Percentiles rank a stretch among this genome's conserved stretches.
Conservation (phyloP, 768 basidiomycete species). For the Hygrophoropsis aurantiaca region DNA sequence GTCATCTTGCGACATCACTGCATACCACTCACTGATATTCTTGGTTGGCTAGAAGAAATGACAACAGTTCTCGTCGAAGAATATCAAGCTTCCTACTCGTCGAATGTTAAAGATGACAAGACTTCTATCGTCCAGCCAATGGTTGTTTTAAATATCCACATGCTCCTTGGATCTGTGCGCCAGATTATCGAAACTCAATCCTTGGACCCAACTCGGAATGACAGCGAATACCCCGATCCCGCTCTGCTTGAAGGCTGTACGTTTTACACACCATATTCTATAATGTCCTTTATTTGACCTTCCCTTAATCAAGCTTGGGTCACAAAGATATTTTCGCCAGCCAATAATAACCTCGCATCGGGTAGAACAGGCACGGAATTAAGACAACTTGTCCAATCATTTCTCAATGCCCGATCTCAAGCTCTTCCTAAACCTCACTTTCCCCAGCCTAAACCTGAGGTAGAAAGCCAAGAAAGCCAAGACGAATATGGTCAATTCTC, state of each 20-base stretch:
- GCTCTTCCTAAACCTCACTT: slow-evolving; percentile 40
- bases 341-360: slow-evolving; percentile 40
- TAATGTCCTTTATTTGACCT: slow-evolving; percentile 7
- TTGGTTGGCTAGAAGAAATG: slow-evolving; percentile 68
- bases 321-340: slow-evolving; percentile 44
- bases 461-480: slow-evolving; percentile 70
- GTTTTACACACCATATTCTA: slow-evolving; percentile 17
- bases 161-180: slow-evolving; percentile 58
- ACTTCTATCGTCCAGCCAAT: slow-evolving; percentile 11
- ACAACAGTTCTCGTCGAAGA: slow-evolving; percentile 55
- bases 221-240: slow-evolving; percentile 59
- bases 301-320: slow-evolving; percentile 54
- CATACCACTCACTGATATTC: slow-evolving; percentile 49
- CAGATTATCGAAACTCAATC: slow-evolving; percentile 44
- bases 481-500: slow-evolving; percentile 67
- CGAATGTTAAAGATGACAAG: slow-evolving; percentile 13
- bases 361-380: slow-evolving; percentile 52
- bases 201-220: slow-evolving; percentile 36
- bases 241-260: slow-evolving; percentile 54
- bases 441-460: slow-evolving; percentile 4
- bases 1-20: slow-evolving; percentile 57
- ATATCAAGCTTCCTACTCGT: slow-evolving; percentile 33
- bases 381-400: slow-evolving; percentile 55
- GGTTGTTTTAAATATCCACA: slow-evolving; percentile 42
- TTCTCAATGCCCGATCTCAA: slow-evolving; percentile 55